phyloP scores from a whole-genome alignment of 306 rosid species.

The Prunus davidiana region DNA sequence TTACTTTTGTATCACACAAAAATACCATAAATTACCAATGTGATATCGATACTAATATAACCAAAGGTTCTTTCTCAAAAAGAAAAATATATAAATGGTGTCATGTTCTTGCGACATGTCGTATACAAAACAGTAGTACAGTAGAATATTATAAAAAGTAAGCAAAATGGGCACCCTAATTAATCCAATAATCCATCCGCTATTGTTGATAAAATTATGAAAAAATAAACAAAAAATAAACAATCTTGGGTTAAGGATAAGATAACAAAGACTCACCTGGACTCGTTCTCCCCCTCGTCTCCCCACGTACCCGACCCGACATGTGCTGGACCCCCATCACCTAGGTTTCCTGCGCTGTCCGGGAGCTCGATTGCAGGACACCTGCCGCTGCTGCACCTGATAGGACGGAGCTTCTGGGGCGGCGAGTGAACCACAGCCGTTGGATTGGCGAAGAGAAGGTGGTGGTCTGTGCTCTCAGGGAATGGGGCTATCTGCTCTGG shows the following conservation, averaged over 20 bases:
- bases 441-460: constrained; percentile 43
- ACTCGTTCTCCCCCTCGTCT: constrained; percentile 23
- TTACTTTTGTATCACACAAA: background rate
- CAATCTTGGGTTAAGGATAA: background rate
- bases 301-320: constrained; percentile 41
- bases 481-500: constrained; percentile 61
- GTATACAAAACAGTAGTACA: too few relatives aligned
- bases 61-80: background rate
- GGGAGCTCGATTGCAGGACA: constrained; percentile 23
- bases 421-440: constrained; percentile 31
- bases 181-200: background rate
- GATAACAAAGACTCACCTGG: constrained; percentile 43
- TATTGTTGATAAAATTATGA: background rate
- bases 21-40: background rate
- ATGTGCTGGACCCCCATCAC: constrained; percentile 6
- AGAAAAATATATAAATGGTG: too few relatives aligned
- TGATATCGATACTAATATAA: background rate
- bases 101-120: too few relatives aligned
- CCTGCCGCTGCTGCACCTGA: constrained; percentile 48
- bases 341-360: background rate
- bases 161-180: too few relatives aligned
- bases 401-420: constrained; percentile 84
- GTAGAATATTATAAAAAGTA: too few relatives aligned
- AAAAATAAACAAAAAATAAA: background rate
- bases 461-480: constrained; percentile 59